A percentile compares a stretch with the other conserved stretches of the same genome.
These are phyloP conservation scores for Magnaporthiopsis incrustans DNA, from an alignment of 2,329 filamentous ascomycete genomes.

Conservation along the genomic window DNA sequence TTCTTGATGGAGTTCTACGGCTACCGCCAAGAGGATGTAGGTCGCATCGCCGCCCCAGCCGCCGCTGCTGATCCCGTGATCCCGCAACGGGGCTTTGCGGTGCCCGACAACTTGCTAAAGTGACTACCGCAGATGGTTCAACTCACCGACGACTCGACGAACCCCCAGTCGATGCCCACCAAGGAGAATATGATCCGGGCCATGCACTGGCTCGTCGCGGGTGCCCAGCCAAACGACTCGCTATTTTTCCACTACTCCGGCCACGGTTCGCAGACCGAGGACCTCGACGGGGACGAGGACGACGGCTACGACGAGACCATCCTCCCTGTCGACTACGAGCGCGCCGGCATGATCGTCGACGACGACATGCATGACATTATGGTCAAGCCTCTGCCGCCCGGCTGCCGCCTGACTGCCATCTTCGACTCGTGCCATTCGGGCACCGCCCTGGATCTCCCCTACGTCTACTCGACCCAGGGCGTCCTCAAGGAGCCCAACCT, in stretches of 20 bases:
- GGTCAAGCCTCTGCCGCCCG: constrained; percentile 46
- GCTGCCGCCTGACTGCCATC: constrained; percentile 53
- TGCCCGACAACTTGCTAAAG: too few species aligned
- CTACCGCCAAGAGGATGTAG: constrained; percentile 75
- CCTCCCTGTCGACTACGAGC: constrained; percentile 76
- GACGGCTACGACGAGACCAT: constrained; percentile 80
- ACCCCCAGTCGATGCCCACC: constrained; percentile 82
- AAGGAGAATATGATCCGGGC: constrained; percentile 91
- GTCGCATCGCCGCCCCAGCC: too few species aligned
- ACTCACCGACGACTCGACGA: constrained; percentile 92
- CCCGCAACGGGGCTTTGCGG: too few species aligned
- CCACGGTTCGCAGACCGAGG: constrained; percentile 72
- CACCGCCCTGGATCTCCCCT: constrained; percentile 57
- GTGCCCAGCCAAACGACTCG: constrained; percentile 85
- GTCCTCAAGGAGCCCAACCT: constrained; percentile 62
- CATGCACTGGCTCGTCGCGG: constrained; percentile 97
- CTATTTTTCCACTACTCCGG: constrained; percentile 97
- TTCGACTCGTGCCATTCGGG: constrained; percentile 62
- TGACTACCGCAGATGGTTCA: constrained; percentile 61
- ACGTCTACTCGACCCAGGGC: constrained; percentile 62
- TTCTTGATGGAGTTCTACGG: constrained; percentile 85
- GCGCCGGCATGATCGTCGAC: constrained; percentile 71
- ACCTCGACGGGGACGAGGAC: constrained; percentile 71
- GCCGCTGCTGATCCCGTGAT: too few species aligned
- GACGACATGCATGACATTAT: constrained; percentile 77